A percentile compares a stretch with the other conserved stretches of the same genome.
These are phyloP conservation scores for Dendrobium chrysotoxum DNA, from an alignment of 106 monocot species.

Conservation along the genomic window DNA sequence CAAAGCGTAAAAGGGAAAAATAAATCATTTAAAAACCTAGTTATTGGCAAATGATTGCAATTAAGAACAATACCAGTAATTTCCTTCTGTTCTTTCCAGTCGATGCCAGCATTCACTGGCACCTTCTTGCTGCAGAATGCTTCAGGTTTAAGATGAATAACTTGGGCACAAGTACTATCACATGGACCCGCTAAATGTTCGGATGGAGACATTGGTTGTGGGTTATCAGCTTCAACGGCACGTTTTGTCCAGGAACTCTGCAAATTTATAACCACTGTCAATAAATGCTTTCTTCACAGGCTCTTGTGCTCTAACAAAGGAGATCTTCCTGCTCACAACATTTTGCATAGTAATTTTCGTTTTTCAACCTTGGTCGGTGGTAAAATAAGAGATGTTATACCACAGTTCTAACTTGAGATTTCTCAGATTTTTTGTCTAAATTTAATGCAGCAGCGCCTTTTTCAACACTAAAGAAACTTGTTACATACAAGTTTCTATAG, in stretches of 20 bases:
- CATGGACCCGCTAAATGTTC: conserved; percentile 50
- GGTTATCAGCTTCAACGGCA: conserved; percentile 57
- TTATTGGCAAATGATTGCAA: not conserved
- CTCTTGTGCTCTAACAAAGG: not conserved
- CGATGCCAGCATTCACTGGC: conserved; percentile 16
- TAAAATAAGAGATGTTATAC: not conserved
- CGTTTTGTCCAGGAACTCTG: conserved; percentile 92
- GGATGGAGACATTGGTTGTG: conserved; percentile 38
- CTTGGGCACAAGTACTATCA: conserved; percentile 79
- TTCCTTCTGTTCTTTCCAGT: conserved; percentile 29
- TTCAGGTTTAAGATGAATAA: conserved; percentile 55
- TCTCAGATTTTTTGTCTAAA: conserved; percentile 1
- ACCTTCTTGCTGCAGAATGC: conserved; percentile 38
- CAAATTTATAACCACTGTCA: conserved; percentile 1
- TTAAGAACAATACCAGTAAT: conserved; percentile 36
- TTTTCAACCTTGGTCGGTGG: not conserved
- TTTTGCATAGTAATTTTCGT: not conserved
- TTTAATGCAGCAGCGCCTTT: not conserved
- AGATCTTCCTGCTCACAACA: not conserved
- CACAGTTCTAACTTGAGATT: not conserved
- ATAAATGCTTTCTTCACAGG: not conserved
- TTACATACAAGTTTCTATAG: no score
- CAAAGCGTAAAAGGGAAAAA: conserved; percentile 3
- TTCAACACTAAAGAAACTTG: no score
- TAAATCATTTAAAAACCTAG: not conserved